Evolutionary conservation across 768 basidiomycete species (phyloP).

Genomic region (Strobilomyces dryophilus): DNA sequence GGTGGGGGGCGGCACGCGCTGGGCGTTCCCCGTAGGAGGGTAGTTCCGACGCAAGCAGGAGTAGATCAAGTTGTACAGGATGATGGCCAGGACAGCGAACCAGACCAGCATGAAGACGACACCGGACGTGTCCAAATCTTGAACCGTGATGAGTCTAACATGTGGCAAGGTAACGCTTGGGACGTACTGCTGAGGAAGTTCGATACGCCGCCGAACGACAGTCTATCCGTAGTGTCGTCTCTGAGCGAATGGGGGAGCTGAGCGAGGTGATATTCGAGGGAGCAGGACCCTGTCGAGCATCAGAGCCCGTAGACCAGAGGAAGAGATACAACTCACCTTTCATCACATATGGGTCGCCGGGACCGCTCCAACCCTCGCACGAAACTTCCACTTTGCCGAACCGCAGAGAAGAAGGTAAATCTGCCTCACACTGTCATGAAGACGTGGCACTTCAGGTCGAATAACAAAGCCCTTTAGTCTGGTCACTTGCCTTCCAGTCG

Average conservation of each 20-base stretch:
- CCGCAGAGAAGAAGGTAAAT: conserved; percentile 76
- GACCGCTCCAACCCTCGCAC: conserved; percentile 86
- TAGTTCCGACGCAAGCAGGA: conserved; percentile 44
- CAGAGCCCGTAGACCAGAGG: neutral
- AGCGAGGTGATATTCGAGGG: conserved; percentile 77
- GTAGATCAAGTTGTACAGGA: conserved; percentile 55
- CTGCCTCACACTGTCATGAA: conserved; percentile 74
- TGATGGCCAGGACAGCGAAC: conserved; percentile 46
- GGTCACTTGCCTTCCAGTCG: conserved; percentile 77
- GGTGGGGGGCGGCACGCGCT: conserved; percentile 22
- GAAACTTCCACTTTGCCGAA: conserved; percentile 84
- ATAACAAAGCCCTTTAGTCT: neutral
- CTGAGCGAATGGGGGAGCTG: conserved; percentile 47
- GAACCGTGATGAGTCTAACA: neutral
- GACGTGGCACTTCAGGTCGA: conserved; percentile 5
- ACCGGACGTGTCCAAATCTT: conserved; percentile 46
- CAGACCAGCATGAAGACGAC: conserved; percentile 56
- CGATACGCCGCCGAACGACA: conserved; percentile 6
- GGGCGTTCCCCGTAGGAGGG: conserved; percentile 31
- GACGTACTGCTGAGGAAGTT: conserved; percentile 24
- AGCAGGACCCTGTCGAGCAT: conserved; percentile 67
- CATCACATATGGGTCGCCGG: conserved; percentile 81
- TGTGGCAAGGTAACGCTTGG: neutral
- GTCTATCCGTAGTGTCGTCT: conserved; percentile 13
- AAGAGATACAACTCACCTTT: conserved; percentile 52